Percentiles rank a stretch among this genome's conserved stretches.
Conservation (phyloP, 139 green algal genomes). For the Asterochloris erici region DNA sequence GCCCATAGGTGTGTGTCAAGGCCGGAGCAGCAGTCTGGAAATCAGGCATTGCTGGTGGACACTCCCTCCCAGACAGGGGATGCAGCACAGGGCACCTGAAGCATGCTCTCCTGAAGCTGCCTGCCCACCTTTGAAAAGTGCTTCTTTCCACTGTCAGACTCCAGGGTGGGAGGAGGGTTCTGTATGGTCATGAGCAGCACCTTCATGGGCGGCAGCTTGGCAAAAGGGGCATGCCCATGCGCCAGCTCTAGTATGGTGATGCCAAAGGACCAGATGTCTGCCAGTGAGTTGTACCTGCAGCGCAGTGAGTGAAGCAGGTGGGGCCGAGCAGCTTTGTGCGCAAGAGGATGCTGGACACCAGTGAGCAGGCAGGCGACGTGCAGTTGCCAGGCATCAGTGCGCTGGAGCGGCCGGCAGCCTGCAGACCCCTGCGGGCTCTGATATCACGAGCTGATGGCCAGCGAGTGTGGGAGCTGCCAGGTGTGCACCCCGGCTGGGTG, state of each 20-base stretch:
- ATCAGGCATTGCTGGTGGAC: not conserved
- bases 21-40: not conserved
- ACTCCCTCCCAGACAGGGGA: not conserved
- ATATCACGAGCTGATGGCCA: not conserved
- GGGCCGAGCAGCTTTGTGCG: no score
- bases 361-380: no score
- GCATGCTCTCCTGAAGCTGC: not conserved
- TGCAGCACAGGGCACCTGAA: not conserved
- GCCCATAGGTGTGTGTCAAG: not conserved
- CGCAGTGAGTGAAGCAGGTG: not conserved
- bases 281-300: slow-evolving; percentile 75
- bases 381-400: no score
- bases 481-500: not conserved
- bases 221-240: slow-evolving; percentile 97
- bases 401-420: not conserved
- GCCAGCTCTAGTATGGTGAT: slow-evolving; percentile 98
- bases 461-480: not conserved
- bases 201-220: slow-evolving; percentile 99
- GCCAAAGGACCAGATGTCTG: slow-evolving; percentile 99
- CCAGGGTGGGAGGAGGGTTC: slow-evolving; percentile 91
- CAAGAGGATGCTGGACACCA: no score
- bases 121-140: slow-evolving; percentile 57
- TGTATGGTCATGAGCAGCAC: slow-evolving; percentile 95
- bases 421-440: not conserved
- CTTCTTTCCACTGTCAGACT: slow-evolving; percentile 62